Evolutionary conservation across 176 grass and related monocot species (phyloP), one percentile per base, ranked within the genome.

Genomic region (Musa itinerans): DNA sequence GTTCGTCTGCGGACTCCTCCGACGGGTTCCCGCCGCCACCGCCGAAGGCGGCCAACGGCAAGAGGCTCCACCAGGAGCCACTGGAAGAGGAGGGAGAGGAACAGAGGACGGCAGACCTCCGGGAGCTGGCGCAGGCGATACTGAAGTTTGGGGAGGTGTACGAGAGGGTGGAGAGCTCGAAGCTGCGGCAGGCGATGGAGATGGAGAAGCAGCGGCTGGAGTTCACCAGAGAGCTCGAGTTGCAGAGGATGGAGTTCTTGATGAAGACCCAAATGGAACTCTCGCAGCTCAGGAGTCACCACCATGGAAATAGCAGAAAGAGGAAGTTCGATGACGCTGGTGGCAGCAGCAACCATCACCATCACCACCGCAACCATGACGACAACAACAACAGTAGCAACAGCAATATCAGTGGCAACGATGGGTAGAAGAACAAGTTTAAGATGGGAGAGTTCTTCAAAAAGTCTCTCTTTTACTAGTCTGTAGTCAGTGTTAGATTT

Each of bases 201-300:
- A 88, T 89, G 80, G 90, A 98, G 80, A 89, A 86, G 14, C 90
- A 86, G 50, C 83, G 88, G 13, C 81, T 98, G 52, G 94, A 85
- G 75, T 93, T 93, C 3, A 84, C 88, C 0, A 82, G 75, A 27
- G 94, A 98, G 73, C 86, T 98, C 1, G 94, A 98, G 26, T 79
- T 87, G 50, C 84, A 93, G 72, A 88, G 90, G 48, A 84, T 87
- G 63, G 88, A 98, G 67, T 93, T 98, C 87, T 86, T 98, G 71
- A 87, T 98, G 76, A 89, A 98, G 76, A 89, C 91, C 17, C 88
- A 91, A 74, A 88, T 86, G 86, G 94, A 93, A 71, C 88, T 93
- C 59, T 87, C 86, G 2, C 90, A 89, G 76, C 79, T 82, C 61
- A 88, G 87, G 79, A 71, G 48, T n/a, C 29, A 51, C 27, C 13